Base-by-base conservation (phyloP, 306 rosid genomes). In the Vicia villosa region DNA sequence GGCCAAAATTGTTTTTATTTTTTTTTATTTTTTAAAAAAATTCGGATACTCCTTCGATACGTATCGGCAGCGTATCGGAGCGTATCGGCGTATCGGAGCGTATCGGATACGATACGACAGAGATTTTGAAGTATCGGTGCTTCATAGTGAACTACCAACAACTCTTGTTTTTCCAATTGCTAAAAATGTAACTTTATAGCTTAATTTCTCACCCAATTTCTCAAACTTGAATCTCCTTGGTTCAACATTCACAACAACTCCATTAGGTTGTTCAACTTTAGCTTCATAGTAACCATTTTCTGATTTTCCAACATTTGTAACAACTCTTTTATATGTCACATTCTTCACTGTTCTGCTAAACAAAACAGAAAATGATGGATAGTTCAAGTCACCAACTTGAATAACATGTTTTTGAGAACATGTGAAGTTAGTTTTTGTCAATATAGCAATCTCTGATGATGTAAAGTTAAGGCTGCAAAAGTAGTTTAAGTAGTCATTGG, bases 291-390 rank as follows among this genome's bases (percentile, higher is more conserved):
- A 50, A 50, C 26, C 70, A 77, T 89, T 76, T 40, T 51, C 59
- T 2, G 69, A 13, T 52, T 37, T 61, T 4, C 91, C 96, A 26
- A 87, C 91, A 80, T 90, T 90, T 58, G 85, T 90, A 63, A 77
- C 85, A 50, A 86, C 72, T 69, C 93, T 85, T 51, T 69, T 82
- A 71, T 78, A 80, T 49, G 88, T 80, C 36, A 80, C 81, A 69
- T 24, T 78, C 28, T 16, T 21, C 5, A 55, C 71, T 20, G 45
- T 72, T 66, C 46, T 67, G 9, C 63, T 20, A 22, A 82, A 82
- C 8, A 72, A 5, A 21, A 87, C 93, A 0, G 91, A 46, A 78
- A 87, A 87, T 20, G 91, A 89, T 76, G 96, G 96, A 83, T 87
- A 87, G 13, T 89, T 87, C 81, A 89, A 55, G 77, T 85, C 83